Conservation (phyloP, 2,329 filamentous ascomycete genomes). For the Malbranchea zuffiana region DNA sequence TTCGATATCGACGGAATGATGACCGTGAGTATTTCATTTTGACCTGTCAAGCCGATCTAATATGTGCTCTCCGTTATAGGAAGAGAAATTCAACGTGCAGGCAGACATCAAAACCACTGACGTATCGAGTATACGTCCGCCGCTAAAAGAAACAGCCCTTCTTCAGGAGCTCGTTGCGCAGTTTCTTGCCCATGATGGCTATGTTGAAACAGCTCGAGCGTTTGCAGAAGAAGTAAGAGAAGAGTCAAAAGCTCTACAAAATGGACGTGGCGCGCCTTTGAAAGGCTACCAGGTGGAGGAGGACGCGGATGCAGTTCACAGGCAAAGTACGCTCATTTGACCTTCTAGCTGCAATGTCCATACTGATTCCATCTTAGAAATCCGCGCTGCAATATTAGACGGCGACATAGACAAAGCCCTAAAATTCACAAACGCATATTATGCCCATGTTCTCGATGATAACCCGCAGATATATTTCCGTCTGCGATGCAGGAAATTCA, state of each 20-base stretch:
- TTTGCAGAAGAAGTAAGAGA: conserved; percentile 72
- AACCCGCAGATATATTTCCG: conserved; percentile 82
- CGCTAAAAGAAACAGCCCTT: conserved; percentile 61
- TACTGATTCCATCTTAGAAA: conserved; percentile 45
- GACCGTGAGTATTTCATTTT: conserved; percentile 45
- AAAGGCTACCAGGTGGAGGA: conserved; percentile 59
- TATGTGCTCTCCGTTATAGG: conserved; percentile 31
- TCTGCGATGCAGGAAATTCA: conserved; percentile 79
- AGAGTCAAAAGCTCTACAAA: conserved; percentile 60
- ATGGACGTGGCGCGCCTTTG: conserved; percentile 43
- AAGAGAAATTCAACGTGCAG: conserved; percentile 50
- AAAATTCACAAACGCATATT: conserved; percentile 67
- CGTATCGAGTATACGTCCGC: conserved; percentile 51
- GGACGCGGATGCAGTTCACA: conserved; percentile 73
- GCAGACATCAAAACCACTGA: conserved; percentile 50
- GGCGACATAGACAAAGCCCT: conserved; percentile 86
- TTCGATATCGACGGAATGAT: conserved; percentile 87
- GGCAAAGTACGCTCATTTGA: conserved; percentile 58
- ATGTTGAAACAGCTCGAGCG: conserved; percentile 80
- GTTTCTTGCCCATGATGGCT: conserved; percentile 89
- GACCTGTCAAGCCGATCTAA: not conserved
- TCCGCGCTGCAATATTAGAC: conserved; percentile 74
- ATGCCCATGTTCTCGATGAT: conserved; percentile 65
- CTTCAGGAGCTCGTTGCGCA: conserved; percentile 76
- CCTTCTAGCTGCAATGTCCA: conserved; percentile 2